Evolutionary conservation across 305 asterid species (phyloP).

Genomic region (Rubia balearica): DNA sequence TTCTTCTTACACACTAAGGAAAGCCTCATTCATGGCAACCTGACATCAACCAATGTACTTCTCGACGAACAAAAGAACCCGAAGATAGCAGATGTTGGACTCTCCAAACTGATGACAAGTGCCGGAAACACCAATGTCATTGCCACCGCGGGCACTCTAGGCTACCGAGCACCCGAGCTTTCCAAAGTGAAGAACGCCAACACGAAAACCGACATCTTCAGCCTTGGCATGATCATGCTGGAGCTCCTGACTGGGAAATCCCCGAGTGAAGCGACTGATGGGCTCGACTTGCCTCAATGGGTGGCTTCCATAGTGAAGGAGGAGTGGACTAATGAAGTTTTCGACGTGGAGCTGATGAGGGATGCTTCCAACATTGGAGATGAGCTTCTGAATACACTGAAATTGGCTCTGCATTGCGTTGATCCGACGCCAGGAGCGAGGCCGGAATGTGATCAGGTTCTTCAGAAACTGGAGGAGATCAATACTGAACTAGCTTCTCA

Average conservation of each 20-base stretch:
- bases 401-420: conserved; percentile 66
- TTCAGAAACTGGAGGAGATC: conserved; percentile 58
- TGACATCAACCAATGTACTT: conserved; percentile 37
- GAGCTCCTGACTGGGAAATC: conserved; percentile 67
- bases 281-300: conserved; percentile 50
- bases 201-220: conserved; percentile 50
- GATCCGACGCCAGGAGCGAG: conserved; percentile 62
- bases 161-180: conserved; percentile 66
- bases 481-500: conserved; percentile 32
- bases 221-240: conserved; percentile 64
- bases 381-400: conserved; percentile 52
- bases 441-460: conserved; percentile 57
- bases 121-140: conserved; percentile 52
- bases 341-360: conserved; percentile 60
- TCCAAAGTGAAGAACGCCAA: conserved; percentile 48
- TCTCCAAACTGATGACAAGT: conserved; percentile 52
- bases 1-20: conserved; percentile 52
- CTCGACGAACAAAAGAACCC: conserved; percentile 39
- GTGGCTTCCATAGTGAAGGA: conserved; percentile 56
- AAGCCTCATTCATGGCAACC: conserved; percentile 56
- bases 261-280: conserved; percentile 46
- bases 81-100: conserved; percentile 55
- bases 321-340: conserved; percentile 74
- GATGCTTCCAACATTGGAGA: conserved; percentile 49
- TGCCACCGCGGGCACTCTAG: conserved; percentile 57